These are phyloP conservation scores for Oryza glaberrima DNA, from an alignment of 176 grass and related monocot genomes.

Conservation along the genomic window DNA sequence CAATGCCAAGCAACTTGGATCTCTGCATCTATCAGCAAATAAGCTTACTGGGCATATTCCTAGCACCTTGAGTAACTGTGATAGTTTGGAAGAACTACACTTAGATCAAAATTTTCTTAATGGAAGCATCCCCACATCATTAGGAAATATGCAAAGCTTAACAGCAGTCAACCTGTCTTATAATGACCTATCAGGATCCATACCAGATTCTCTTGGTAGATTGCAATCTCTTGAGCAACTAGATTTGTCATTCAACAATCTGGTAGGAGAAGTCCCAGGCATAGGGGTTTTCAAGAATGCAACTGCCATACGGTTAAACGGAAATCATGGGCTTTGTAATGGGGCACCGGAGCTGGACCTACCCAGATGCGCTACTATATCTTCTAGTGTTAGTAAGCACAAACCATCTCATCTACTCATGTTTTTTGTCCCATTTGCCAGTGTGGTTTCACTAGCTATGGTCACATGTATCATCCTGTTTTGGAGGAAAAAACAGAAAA, in stretches of 20 bases:
- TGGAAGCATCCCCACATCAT: background rate
- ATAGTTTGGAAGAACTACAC: too few relatives aligned
- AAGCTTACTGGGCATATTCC: too few relatives aligned
- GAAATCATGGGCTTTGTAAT: conserved; percentile 16
- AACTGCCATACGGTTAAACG: background rate
- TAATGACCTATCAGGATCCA: background rate
- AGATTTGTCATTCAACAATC: conserved; percentile 35
- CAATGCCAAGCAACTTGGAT: too few relatives aligned
- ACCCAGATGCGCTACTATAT: background rate
- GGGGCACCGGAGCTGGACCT: background rate
- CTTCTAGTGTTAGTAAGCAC: background rate
- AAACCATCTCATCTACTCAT: background rate
- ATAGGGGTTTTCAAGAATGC: conserved; percentile 12
- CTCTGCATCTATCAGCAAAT: too few relatives aligned
- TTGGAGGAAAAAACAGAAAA: background rate
- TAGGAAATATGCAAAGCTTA: background rate
- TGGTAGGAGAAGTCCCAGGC: background rate
- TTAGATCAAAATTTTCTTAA: background rate
- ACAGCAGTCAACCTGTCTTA: conserved; percentile 5
- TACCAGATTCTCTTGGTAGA: conserved; percentile 17
- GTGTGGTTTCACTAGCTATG: background rate
- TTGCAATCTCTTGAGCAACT: conserved; percentile 14
- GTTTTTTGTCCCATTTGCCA: background rate
- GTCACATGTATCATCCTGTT: background rate
- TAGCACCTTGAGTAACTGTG: too few relatives aligned